Evolutionary conservation across 2,329 filamentous ascomycete genomes (phyloP), one percentile per base, ranked within the genome.

Genomic region (Alternaria viburni): DNA sequence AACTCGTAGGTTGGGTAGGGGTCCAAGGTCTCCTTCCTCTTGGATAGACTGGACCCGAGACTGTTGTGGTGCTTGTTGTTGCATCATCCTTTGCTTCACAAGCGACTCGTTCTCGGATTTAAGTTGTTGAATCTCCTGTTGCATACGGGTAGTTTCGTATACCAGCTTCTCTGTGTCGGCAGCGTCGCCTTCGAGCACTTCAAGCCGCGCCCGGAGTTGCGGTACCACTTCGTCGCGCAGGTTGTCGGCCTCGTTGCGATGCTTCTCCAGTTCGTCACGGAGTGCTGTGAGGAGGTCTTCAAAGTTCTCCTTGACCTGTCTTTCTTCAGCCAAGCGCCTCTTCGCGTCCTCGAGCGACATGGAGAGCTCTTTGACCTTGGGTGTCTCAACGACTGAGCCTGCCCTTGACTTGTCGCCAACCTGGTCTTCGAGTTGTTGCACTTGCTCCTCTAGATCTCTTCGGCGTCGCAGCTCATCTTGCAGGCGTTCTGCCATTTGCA

Each of bases 161-260:
- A 89, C 88, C 58, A 93, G 85, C 69, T 88, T 90, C 67, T 92
- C 89, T 46, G 89, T 87, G 60, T 93, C 90, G 6, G 89, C 83
- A 15, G 91, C 89, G 77, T 95, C 90, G 0, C 86, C 82, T 78
- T 96, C 93, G 9, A 96, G 85, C 1, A 91, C 92, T 73, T 95
- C 91, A 3, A 96, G 86, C 44, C 90, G 89, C 50, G 91, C 88
- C 67, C 88, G 88, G 56, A 97, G 83, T 73, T 93, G 88, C 17
- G 94, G 93, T 3, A 97, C 89, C 44, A 97, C 85, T 79, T 97
- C 93, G 67, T 98, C 94, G 26, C 93, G 90, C 15, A 98, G 87
- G 72, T 96, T 95, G 79, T 99, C 96, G 56, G 93, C 89, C 81
- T 99, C 94, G 70, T 96, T 94, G 64, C 91, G 88, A 57, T 93